phyloP scores from a whole-genome alignment of 495 filamentous ascomycete species.

The Penicillium canariense region DNA sequence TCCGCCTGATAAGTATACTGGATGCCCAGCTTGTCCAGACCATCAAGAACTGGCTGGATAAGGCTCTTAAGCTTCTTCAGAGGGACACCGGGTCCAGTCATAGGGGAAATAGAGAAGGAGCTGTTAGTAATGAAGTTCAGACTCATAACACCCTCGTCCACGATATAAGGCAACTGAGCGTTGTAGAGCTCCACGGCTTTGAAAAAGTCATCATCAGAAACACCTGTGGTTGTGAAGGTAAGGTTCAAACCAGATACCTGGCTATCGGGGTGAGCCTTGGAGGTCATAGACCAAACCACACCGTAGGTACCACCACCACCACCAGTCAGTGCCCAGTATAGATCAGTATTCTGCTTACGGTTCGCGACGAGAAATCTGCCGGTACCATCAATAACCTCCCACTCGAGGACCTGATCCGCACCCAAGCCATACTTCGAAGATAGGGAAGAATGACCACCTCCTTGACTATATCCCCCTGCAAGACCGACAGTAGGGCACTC shows the following conservation, averaged over 20 bases:
- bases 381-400: constrained; percentile 55
- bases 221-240: constrained; percentile 25
- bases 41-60: constrained; percentile 30
- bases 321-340: constrained; percentile 68
- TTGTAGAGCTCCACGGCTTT: constrained; percentile 40
- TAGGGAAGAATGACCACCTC: constrained; percentile 60
- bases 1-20: constrained; percentile 22
- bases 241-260: constrained; percentile 31
- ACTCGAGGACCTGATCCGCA: constrained; percentile 61
- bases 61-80: constrained; percentile 23
- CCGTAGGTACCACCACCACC: constrained; percentile 65
- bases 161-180: constrained; percentile 37
- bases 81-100: constrained; percentile 37
- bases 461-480: constrained; percentile 58
- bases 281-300: constrained; percentile 56
- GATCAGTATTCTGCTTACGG: constrained; percentile 52
- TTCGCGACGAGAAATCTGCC: constrained; percentile 53
- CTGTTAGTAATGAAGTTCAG: constrained; percentile 49
- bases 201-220: constrained; percentile 44
- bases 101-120: constrained; percentile 45
- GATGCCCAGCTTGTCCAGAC: constrained; percentile 28
- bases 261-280: constrained; percentile 41
- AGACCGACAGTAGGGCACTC: constrained; percentile 36
- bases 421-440: constrained; percentile 53
- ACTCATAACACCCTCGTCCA: constrained; percentile 53